A percentile compares a stretch with the other conserved stretches of the same genome.
Evolutionary conservation across 495 filamentous ascomycete species (phyloP).

Genomic region (Aspergillus homomorphus): DNA sequence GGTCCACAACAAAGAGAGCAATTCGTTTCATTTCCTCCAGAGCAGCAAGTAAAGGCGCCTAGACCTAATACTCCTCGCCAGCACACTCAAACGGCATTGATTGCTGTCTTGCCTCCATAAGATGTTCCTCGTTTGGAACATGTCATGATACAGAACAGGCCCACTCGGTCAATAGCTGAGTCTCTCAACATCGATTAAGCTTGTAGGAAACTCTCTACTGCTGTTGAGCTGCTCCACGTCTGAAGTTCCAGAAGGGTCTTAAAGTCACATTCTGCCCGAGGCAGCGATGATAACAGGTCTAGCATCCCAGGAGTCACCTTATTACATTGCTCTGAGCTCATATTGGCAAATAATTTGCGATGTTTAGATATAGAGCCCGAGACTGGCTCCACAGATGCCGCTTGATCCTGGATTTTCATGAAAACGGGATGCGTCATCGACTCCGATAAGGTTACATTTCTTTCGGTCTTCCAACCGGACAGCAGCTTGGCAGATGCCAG

Average conservation of each 20-base stretch:
- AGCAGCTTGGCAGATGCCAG: background rate
- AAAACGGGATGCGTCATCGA: slow-evolving; percentile 3
- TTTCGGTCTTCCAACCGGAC: background rate
- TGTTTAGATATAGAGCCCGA: background rate
- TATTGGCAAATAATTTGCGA: background rate
- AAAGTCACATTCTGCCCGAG: background rate
- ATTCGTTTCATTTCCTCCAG: too few species aligned
- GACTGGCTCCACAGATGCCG: background rate
- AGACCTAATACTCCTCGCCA: too few species aligned
- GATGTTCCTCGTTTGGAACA: too few species aligned
- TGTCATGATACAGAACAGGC: too few species aligned
- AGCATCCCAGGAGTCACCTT: background rate
- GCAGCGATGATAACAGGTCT: background rate
- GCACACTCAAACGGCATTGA: too few species aligned
- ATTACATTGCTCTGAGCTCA: background rate
- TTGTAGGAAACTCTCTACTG: background rate
- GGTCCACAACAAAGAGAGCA: too few species aligned
- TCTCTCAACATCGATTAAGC: background rate
- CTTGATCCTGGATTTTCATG: background rate
- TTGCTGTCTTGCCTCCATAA: too few species aligned
- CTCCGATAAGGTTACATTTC: slow-evolving; percentile 7
- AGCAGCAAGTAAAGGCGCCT: too few species aligned
- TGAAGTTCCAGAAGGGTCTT: background rate
- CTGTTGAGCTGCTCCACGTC: background rate
- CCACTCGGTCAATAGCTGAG: too few species aligned